Percentiles rank a stretch among this genome's conserved stretches.
Conservation (phyloP, 495 filamentous ascomycete genomes). For the Bryoglossum gracile region DNA sequence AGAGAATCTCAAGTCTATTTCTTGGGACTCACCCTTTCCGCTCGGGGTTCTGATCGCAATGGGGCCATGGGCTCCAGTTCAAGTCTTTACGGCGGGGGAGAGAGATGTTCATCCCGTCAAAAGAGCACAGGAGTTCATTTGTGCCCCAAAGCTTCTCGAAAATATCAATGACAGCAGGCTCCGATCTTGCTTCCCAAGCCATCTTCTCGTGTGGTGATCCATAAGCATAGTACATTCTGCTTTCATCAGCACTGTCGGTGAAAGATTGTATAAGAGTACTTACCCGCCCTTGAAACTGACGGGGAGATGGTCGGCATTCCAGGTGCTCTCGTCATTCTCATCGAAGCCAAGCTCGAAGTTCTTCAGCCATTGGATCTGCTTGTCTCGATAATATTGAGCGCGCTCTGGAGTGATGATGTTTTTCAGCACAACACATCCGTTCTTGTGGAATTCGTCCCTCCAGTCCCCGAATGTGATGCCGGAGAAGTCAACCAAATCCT, state of each 20-base stretch:
- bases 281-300: constrained; percentile 9
- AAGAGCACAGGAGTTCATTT: constrained; percentile 33
- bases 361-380: constrained; percentile 33
- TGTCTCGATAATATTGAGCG: constrained; percentile 32
- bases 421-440: constrained; percentile 41
- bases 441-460: constrained; percentile 6
- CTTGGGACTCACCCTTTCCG: constrained; percentile 37
- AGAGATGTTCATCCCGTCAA: constrained; percentile 27
- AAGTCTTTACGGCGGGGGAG: constrained; percentile 34
- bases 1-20: no score
- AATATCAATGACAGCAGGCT: constrained; percentile 34
- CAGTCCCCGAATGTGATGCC: background rate
- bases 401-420: constrained; percentile 34
- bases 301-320: constrained; percentile 31
- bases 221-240: constrained; percentile 36
- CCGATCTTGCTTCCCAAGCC: constrained; percentile 40
- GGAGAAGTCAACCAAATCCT: no score
- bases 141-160: constrained; percentile 37
- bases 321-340: constrained; percentile 30
- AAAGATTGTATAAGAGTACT: no score
- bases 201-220: constrained; percentile 39
- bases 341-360: constrained; percentile 1
- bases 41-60: constrained; percentile 38
- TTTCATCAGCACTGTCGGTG: constrained; percentile 23
- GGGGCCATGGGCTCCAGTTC: constrained; percentile 36